Conservation (phyloP, 2,329 filamentous ascomycete genomes). For the Fusarium sterilihyphosum region DNA sequence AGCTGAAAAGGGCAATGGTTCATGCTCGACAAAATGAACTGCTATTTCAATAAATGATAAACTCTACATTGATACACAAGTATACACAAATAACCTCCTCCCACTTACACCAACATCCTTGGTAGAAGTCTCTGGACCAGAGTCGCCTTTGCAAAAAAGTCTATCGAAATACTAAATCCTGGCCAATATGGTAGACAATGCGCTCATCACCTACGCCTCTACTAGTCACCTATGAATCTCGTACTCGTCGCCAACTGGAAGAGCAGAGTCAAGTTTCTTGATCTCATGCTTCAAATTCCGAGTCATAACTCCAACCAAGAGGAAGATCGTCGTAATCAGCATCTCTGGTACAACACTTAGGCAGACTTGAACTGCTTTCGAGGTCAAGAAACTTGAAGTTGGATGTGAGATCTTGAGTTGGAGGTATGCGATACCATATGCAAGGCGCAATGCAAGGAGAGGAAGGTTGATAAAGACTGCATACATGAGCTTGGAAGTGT, state of each 20-base stretch:
- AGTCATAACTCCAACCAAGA: not conserved
- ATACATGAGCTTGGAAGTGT: conserved; percentile 5
- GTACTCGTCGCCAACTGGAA: not conserved
- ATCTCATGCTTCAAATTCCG: conserved; percentile 9
- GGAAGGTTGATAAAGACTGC: conserved; percentile 7
- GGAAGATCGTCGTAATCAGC: not conserved
- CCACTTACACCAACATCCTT: not conserved
- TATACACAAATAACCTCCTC: not conserved
- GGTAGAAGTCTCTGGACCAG: not conserved
- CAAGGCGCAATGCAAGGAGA: conserved; percentile 4
- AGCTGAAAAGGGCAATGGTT: no score
- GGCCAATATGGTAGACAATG: not conserved
- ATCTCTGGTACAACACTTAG: conserved; percentile 7
- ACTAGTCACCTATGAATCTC: not conserved
- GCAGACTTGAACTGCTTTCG: conserved; percentile 6
- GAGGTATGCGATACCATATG: conserved; percentile 5
- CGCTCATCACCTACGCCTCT: not conserved
- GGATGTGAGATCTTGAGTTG: conserved; percentile 6
- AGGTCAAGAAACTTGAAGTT: conserved; percentile 2
- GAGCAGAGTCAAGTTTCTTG: not conserved
- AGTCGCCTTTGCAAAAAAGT: not conserved
- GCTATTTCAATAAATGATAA: not conserved
- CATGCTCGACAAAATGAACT: not conserved
- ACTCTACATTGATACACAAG: not conserved
- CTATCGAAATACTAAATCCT: not conserved